Conservation (phyloP, 2,329 filamentous ascomycete species). For the Xylaria digitata region DNA sequence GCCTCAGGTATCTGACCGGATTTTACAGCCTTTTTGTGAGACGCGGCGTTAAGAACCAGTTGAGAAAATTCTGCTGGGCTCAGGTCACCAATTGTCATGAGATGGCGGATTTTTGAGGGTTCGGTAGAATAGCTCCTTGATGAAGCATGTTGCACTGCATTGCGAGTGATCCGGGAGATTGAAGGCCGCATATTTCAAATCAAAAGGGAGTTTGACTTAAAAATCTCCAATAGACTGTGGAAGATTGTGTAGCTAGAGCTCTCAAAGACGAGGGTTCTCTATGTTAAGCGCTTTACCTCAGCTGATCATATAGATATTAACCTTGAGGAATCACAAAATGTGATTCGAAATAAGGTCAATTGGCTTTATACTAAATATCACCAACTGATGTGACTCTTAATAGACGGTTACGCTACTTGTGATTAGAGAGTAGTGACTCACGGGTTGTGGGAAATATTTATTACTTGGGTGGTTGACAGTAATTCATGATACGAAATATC, state of each 20-base stretch:
- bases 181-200: conserved; percentile 44
- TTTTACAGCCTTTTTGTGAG: conserved; percentile 82
- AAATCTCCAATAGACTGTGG: neutral
- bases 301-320: neutral
- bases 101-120: conserved; percentile 72
- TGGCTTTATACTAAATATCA: conserved; percentile 6
- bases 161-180: conserved; percentile 37
- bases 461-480: neutral
- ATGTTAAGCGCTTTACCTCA: neutral
- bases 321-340: neutral
- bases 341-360: neutral
- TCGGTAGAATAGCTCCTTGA: conserved; percentile 52
- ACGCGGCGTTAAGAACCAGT: conserved; percentile 83
- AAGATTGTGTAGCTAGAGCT: neutral
- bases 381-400: neutral
- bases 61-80: conserved; percentile 81
- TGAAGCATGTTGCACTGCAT: conserved; percentile 57
- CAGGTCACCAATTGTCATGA: conserved; percentile 91
- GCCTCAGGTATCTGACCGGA: conserved; percentile 69
- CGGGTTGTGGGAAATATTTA: conserved; percentile 9
- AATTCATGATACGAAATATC: conserved; percentile 2
- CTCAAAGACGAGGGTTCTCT: neutral
- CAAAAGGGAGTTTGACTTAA: neutral
- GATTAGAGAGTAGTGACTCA: conserved; percentile 22
- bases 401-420: neutral